Base-by-base conservation (phyloP, 2,329 filamentous ascomycete genomes). In the Aureobasidium leucospermi region DNA sequence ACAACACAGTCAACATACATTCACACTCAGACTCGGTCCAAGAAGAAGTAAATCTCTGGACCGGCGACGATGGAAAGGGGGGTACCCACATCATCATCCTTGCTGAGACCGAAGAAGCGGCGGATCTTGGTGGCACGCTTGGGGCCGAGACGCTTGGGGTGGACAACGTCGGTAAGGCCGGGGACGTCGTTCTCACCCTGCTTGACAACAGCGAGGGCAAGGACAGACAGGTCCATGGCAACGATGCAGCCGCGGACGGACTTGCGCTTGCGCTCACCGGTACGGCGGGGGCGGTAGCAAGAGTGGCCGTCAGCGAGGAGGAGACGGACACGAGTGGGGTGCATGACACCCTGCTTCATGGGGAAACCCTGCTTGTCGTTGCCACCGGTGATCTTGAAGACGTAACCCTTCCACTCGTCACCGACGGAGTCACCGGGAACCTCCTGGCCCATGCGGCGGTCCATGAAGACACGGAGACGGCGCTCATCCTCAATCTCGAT, bases 321-420 rank as follows among this genome's bases (percentile, higher is more conserved):
- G 70, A 99, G 91, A 71, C 90, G 88, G 81, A 96, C 94, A 94
- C 94, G 94, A 78, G 90, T 94, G 73, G 94, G 92, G 80, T 96
- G 89, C 85, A 99, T 93, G 78, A 96, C 89, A 85, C 94, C 94
- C 88, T 99, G 95, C 91, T 99, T 99, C 94, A 99, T 99, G 72
- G 94, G 94, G 87, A 99, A 99, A 84, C 94, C 94, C 85, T 99
- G 95, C 90, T 99, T 99, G 89, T 99, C 94, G 89, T 99, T 99
- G 77, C 95, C 94, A 76, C 94, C 95, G 74, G 94, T 99, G 84
- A 99, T 97, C 78, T 86, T 88, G 88, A 99, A 91, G 83, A 99
- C 87, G 85, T 99, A 99, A 80, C 94, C 94, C 86, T 96, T 96
- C 89, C 96, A 99, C 83, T 99, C 94, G 76, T 97, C 92, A 75